Conservation (phyloP, 768 basidiomycete genomes). For the Lactarius quietus region DNA sequence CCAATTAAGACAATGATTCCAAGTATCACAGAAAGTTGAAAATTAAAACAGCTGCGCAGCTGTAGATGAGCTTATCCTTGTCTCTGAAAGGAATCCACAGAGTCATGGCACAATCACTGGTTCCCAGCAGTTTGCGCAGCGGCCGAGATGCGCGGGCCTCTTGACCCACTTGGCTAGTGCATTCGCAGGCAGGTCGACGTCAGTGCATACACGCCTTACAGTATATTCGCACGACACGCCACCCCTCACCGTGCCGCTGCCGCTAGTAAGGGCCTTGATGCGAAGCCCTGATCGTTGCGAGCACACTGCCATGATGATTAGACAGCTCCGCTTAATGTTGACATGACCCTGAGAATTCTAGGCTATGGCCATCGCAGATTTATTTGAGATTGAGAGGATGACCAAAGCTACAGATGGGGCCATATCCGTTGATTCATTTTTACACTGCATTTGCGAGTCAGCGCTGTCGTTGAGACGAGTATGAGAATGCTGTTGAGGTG, state of each 20-base stretch:
- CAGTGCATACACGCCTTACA: neutral
- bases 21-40: constrained; percentile 11
- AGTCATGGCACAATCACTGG: neutral
- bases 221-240: neutral
- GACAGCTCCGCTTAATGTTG: neutral
- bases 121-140: neutral
- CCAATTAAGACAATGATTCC: constrained; percentile 1
- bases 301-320: neutral
- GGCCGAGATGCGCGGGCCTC: neutral
- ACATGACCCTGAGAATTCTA: neutral
- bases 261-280: neutral
- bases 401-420: neutral
- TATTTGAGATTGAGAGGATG: neutral
- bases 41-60: constrained; percentile 15
- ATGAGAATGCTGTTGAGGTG: neutral
- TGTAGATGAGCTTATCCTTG: constrained; percentile 6
- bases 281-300: neutral
- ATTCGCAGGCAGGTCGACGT: neutral
- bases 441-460: neutral
- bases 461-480: neutral
- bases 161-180: neutral
- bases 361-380: neutral
- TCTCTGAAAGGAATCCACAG: constrained; percentile 5
- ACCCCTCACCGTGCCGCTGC: neutral
- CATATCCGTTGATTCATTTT: neutral